A percentile compares a stretch with the other conserved stretches of the same genome.
phyloP scores from a whole-genome alignment of 148 eudicot genomes.

The Gaultheria prostrata region DNA sequence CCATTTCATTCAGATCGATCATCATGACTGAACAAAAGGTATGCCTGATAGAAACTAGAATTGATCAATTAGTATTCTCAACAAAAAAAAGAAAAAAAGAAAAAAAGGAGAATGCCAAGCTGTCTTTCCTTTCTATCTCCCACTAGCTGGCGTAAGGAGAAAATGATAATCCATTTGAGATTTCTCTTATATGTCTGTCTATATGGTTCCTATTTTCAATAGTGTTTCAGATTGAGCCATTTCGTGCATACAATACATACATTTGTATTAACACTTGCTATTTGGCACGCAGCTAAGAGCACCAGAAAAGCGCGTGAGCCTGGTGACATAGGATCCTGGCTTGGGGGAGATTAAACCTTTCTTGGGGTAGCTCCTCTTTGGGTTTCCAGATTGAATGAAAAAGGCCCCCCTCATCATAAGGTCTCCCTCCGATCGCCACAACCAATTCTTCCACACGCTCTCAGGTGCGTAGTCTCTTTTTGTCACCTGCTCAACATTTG shows the following conservation, averaged over 20 bases:
- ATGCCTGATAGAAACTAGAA: not conserved
- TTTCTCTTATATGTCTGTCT: not conserved
- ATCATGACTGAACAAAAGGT: not conserved
- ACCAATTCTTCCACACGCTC: conserved; percentile 51
- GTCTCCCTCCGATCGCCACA: conserved; percentile 51
- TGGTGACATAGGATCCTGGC: conserved; percentile 32
- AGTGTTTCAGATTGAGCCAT: not conserved
- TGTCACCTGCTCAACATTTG: conserved; percentile 35
- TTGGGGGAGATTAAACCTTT: conserved; percentile 34
- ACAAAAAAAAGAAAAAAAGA: not conserved
- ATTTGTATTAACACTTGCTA: conserved; percentile 23
- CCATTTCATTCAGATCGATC: not conserved
- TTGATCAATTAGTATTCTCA: not conserved
- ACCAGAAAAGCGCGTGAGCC: conserved; percentile 44
- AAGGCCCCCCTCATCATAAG: conserved; percentile 44
- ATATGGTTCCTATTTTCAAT: not conserved
- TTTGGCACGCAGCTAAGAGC: conserved; percentile 33
- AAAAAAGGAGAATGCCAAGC: not conserved
- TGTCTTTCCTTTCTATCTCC: not conserved
- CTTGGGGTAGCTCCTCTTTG: not conserved
- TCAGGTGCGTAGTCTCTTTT: conserved; percentile 45
- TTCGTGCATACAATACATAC: not conserved
- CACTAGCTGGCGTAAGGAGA: not conserved
- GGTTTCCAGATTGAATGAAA: conserved; percentile 40
- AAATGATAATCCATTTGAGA: not conserved